Evolutionary conservation across 2,329 filamentous ascomycete genomes (phyloP), one percentile per base, ranked within the genome.

Genomic region (Aspergillus sp.): DNA sequence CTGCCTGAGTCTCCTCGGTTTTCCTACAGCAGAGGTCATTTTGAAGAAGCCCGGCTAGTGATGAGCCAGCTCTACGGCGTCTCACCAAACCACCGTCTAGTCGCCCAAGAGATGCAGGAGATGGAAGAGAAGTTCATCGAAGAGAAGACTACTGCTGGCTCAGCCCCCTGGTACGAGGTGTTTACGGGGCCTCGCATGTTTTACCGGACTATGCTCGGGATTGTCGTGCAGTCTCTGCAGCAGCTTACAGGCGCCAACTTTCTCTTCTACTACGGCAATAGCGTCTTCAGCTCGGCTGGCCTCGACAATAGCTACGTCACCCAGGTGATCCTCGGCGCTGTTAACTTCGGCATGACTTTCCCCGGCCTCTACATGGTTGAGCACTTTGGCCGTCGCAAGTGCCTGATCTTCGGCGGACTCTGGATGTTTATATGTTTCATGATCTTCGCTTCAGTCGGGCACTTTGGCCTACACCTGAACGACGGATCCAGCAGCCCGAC

Each of bases 281-380:
- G 72, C 7, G 73, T 86, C 48, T 86, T 86, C 55, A 41, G 69
- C 35, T 73, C 76, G 4, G 75, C 80, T 4, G 80, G 79, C 37
- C 68, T 85, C 29, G 55, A 69, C 2, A 78, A 85, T 54, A 73
- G 74, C 12, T 80, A 78, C 46, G 63, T 75, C 36, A 80, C 74
- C 0, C 76, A 80, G 49, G 74, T 84, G 51, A 82, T 84, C 37
- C 66, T 82, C 7, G 68, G 68, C 34, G 75, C 73, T 15, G 78
- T 85, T 48, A 85, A 85, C 52, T 78, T 85, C 19, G 67, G 62
- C 40, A 74, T 72, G 52, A 82, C 80, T 11, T 72, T 83, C 36
- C 72, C 70, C 29, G 80, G 79, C 35, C 65, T 86, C 4, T 85
- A 75, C 50, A 69, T 84, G 19, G 79, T 84, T 2, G 78, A 84